Evolutionary conservation across 2,329 filamentous ascomycete genomes (phyloP).

Genomic region (Aaosphaeria pasadenensis): DNA sequence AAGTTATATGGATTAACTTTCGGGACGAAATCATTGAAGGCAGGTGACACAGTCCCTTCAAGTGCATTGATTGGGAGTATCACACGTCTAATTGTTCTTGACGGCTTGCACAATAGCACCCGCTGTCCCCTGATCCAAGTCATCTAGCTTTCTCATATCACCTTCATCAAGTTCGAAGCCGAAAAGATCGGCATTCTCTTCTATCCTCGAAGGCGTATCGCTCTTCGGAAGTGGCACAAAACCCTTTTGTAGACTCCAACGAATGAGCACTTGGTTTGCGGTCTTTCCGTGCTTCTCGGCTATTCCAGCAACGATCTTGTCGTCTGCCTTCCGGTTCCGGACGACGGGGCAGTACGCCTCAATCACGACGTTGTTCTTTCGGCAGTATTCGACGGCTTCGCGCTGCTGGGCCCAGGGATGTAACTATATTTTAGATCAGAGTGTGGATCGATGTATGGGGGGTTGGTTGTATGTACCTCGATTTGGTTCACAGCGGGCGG

Average conservation of each 20-base stretch:
- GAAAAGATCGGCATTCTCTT: slow-evolving; percentile 35
- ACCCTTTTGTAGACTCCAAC: slow-evolving; percentile 78
- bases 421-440: slow-evolving; percentile 46
- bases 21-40: not conserved
- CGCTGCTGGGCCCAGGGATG: slow-evolving; percentile 71
- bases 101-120: slow-evolving; percentile 36
- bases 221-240: slow-evolving; percentile 40
- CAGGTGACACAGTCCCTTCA: not conserved
- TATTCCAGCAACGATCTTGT: slow-evolving; percentile 62
- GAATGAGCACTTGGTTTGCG: slow-evolving; percentile 72
- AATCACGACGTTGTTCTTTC: slow-evolving; percentile 57
- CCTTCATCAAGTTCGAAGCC: slow-evolving; percentile 32
- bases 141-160: slow-evolving; percentile 34
- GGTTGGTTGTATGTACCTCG: slow-evolving; percentile 51
- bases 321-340: slow-evolving; percentile 69
- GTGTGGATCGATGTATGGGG: not conserved
- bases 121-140: slow-evolving; percentile 28
- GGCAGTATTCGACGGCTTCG: slow-evolving; percentile 56
- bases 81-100: slow-evolving; percentile 7
- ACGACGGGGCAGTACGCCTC: slow-evolving; percentile 66
- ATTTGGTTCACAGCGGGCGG: slow-evolving; percentile 74
- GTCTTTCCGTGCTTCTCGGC: slow-evolving; percentile 71
- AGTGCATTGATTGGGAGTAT: not conserved
- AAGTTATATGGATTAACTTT: not conserved
- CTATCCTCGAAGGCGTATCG: slow-evolving; percentile 33